Evolutionary conservation across 768 basidiomycete species (phyloP).

Genomic region (Butyriboletus loyo): DNA sequence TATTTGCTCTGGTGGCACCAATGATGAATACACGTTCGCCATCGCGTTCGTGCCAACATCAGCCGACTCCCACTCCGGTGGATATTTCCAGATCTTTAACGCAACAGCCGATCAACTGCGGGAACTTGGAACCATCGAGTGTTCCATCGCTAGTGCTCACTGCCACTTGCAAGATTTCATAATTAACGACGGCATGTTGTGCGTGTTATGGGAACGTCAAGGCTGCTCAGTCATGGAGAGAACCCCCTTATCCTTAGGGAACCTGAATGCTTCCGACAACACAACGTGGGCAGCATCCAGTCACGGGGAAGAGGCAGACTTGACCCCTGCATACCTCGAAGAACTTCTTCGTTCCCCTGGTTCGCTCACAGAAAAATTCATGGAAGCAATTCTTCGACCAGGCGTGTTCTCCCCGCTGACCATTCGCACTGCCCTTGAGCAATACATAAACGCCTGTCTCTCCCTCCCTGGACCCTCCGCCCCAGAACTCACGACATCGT

Average conservation of each 20-base stretch:
- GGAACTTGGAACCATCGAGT: conserved; percentile 56
- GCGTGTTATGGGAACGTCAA: conserved; percentile 78
- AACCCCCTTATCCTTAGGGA: conserved; percentile 44
- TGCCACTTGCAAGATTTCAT: conserved; percentile 81
- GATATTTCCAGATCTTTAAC: conserved; percentile 71
- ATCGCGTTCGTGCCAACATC: conserved; percentile 73
- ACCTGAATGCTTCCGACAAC: conserved; percentile 27
- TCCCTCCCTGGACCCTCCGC: conserved; percentile 58
- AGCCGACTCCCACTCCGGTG: conserved; percentile 62
- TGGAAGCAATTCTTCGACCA: conserved; percentile 80
- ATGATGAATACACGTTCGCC: conserved; percentile 56
- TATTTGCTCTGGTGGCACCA: conserved; percentile 48
- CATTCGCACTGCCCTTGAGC: conserved; percentile 75
- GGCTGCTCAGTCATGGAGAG: conserved; percentile 70
- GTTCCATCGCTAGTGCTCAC: conserved; percentile 57
- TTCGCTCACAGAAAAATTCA: conserved; percentile 74
- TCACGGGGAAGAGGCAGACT: conserved; percentile 69
- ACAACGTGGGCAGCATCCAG: conserved; percentile 52
- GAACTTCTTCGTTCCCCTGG: conserved; percentile 70
- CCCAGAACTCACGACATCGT: conserved; percentile 56
- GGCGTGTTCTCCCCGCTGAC: conserved; percentile 85
- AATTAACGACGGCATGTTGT: conserved; percentile 48
- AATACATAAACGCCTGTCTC: conserved; percentile 73
- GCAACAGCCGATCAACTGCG: conserved; percentile 56
- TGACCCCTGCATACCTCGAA: conserved; percentile 86